Evolutionary conservation across 2,329 filamentous ascomycete genomes (phyloP).

Genomic region (Fusarium clavum): DNA sequence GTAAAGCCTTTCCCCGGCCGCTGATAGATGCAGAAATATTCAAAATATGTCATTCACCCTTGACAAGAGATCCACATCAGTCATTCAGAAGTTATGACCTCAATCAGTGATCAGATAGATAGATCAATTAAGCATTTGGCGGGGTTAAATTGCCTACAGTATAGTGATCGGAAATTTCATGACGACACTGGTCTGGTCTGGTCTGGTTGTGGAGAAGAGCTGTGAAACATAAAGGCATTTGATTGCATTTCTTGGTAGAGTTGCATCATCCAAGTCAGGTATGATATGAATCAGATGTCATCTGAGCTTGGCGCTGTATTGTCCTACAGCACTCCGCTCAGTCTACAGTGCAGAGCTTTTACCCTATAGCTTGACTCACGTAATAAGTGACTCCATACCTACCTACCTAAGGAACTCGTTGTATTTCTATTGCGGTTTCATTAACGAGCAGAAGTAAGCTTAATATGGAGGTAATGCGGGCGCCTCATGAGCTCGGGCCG

Average conservation of each 20-base stretch:
- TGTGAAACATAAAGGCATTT: conserved; percentile 8
- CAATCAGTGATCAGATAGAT: conserved; percentile 7
- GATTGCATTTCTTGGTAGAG: conserved; percentile 4
- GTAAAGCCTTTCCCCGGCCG: neutral
- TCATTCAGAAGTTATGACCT: neutral
- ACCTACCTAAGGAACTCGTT: neutral
- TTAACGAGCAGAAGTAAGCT: neutral
- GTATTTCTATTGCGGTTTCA: neutral
- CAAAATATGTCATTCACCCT: neutral
- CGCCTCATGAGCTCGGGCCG: neutral
- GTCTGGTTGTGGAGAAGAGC: conserved; percentile 19
- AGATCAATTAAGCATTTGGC: neutral
- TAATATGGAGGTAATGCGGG: neutral
- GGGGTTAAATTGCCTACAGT: neutral
- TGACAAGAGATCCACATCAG: conserved; percentile 3
- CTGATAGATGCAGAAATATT: neutral
- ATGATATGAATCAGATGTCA: conserved; percentile 1
- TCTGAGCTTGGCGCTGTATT: neutral
- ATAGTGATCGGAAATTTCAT: conserved; percentile 13
- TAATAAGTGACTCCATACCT: neutral
- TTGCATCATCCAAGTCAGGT: neutral
- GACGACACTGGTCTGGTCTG: conserved; percentile 14
- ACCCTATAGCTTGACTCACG: neutral
- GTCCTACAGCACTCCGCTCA: neutral
- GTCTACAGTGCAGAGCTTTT: neutral